phyloP scores from a whole-genome alignment of 768 basidiomycete species.

The Suillus occidentalis region DNA sequence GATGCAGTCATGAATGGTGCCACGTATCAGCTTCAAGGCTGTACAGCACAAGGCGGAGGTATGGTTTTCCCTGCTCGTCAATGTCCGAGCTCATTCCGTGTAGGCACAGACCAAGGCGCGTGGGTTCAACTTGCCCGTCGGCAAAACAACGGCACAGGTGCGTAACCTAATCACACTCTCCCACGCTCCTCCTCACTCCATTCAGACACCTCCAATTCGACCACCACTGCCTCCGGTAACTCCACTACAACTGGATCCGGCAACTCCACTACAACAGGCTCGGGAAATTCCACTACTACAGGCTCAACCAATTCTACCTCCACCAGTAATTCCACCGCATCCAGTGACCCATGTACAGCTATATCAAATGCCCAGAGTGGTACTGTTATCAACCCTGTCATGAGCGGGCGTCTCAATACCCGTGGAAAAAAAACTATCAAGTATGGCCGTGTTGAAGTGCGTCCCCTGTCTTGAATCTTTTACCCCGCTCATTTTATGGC shows the following conservation, averaged over 20 bases:
- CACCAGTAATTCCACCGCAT: slow-evolving; percentile 12
- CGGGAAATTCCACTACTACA: slow-evolving; percentile 10
- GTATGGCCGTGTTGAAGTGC: slow-evolving; percentile 58
- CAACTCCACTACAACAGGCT: slow-evolving; percentile 20
- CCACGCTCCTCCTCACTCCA: neutral
- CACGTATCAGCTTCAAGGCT: slow-evolving; percentile 37
- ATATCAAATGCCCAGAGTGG: slow-evolving; percentile 34
- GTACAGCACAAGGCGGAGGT: slow-evolving; percentile 25
- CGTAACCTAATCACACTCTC: neutral
- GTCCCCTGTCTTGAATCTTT: neutral
- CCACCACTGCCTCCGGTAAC: neutral
- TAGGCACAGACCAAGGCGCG: slow-evolving; percentile 25
- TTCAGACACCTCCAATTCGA: neutral
- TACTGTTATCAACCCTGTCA: slow-evolving; percentile 51
- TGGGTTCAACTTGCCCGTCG: slow-evolving; percentile 13
- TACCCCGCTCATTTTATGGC: neutral
- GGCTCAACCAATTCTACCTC: slow-evolving; percentile 11
- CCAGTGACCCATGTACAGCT: slow-evolving; percentile 45
- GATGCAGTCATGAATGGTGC: slow-evolving; percentile 41
- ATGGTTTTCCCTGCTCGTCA: neutral
- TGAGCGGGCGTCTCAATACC: slow-evolving; percentile 55
- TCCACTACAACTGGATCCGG: slow-evolving; percentile 14
- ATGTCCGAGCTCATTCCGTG: neutral
- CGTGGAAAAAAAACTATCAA: slow-evolving; percentile 46
- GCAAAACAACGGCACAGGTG: slow-evolving; percentile 34